Percentiles rank a stretch among this genome's conserved stretches.
phyloP scores from a whole-genome alignment of 768 basidiomycete genomes.

The Collybia sp. region DNA sequence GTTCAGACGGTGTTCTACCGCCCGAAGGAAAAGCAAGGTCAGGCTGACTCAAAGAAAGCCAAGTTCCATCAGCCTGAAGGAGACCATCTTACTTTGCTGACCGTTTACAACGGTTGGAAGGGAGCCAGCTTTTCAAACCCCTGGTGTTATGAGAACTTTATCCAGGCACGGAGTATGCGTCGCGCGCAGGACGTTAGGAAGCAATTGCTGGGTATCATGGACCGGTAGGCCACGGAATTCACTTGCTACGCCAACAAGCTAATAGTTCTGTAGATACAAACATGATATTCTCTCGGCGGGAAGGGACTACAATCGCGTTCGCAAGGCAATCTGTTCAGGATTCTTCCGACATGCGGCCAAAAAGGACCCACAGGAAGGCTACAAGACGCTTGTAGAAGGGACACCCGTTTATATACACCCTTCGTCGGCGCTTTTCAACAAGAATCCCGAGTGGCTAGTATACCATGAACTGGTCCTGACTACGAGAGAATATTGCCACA shows the following conservation, averaged over 20 bases:
- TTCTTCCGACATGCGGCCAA: slow-evolving; percentile 99
- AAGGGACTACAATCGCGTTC: slow-evolving; percentile 86
- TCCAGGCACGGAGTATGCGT: slow-evolving; percentile 95
- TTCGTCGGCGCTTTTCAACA: slow-evolving; percentile 94
- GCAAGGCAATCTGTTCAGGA: slow-evolving; percentile 94
- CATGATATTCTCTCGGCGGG: slow-evolving; percentile 95
- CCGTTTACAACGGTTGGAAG: slow-evolving; percentile 99
- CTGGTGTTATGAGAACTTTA: slow-evolving; percentile 99
- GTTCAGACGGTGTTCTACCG: slow-evolving; percentile 97
- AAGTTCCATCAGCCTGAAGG: slow-evolving; percentile 99
- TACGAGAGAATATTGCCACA: slow-evolving; percentile 92
- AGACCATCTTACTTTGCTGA: slow-evolving; percentile 85
- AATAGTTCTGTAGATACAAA: slow-evolving; percentile 63
- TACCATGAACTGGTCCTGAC: slow-evolving; percentile 97
- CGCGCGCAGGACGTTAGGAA: slow-evolving; percentile 97
- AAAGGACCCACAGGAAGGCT: slow-evolving; percentile 97
- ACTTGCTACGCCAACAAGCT: neutral
- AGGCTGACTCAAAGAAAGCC: slow-evolving; percentile 99
- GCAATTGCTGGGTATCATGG: slow-evolving; percentile 98
- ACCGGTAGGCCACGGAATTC: slow-evolving; percentile 55
- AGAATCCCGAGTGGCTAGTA: slow-evolving; percentile 92
- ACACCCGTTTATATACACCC: slow-evolving; percentile 99
- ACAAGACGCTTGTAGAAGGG: slow-evolving; percentile 95
- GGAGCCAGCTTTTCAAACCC: slow-evolving; percentile 94
- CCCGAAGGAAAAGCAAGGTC: slow-evolving; percentile 99